These are phyloP conservation scores for Priceomyces castillae DNA, from an alignment of 805 yeast species.

Conservation along the genomic window DNA sequence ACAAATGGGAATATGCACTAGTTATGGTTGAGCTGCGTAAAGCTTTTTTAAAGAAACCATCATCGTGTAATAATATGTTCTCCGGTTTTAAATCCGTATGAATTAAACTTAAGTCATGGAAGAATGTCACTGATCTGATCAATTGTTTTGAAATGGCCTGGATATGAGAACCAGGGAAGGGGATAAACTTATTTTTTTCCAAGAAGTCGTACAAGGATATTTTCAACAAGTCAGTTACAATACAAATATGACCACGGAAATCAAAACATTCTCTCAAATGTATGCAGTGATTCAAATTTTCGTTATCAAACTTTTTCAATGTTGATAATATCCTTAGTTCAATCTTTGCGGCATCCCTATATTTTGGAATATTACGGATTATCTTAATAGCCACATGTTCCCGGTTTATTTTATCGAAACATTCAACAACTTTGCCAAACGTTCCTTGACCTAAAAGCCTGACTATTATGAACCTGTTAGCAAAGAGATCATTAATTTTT, in stretches of 20 bases:
- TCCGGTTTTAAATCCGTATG: constrained; percentile 98
- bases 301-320: constrained; percentile 66
- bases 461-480: constrained; percentile 70
- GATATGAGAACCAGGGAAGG: constrained; percentile 94
- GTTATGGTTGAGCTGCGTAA: constrained; percentile 32
- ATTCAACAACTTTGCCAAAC: constrained; percentile 84
- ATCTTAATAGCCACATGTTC: constrained; percentile 84
- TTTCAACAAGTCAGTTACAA: constrained; percentile 84
- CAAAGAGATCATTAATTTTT: constrained; percentile 56
- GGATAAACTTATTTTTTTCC: constrained; percentile 75
- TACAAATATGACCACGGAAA: constrained; percentile 88
- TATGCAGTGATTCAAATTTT: constrained; percentile 71
- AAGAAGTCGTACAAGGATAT: constrained; percentile 86
- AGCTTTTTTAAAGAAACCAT: constrained; percentile 40
- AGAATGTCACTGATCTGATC: constrained; percentile 77
- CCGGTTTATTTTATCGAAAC: constrained; percentile 62
- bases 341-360: constrained; percentile 91
- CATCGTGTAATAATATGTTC: constrained; percentile 71
- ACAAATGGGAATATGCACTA: constrained; percentile 28
- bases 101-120: constrained; percentile 85
- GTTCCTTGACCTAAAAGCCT: constrained; percentile 87
- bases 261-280: constrained; percentile 89
- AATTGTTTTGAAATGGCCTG: constrained; percentile 87
- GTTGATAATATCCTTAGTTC: constrained; percentile 82
- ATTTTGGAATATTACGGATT: constrained; percentile 87